Evolutionary conservation across 2,329 filamentous ascomycete genomes (phyloP).

Genomic region (Diaporthe sp.): DNA sequence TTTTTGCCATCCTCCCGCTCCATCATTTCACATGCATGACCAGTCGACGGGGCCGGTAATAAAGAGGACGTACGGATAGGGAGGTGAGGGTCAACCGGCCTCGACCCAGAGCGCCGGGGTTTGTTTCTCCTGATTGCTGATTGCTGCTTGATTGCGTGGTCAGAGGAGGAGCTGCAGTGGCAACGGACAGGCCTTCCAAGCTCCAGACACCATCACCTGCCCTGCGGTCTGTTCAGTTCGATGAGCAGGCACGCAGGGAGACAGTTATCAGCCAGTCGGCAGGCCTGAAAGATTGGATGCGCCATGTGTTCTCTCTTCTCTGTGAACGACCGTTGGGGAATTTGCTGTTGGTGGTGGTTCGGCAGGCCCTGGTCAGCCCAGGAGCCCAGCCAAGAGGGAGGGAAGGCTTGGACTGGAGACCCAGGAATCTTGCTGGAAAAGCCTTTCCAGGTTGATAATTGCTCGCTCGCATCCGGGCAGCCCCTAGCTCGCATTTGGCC

Average conservation of each 20-base stretch:
- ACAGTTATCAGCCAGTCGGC: too few species aligned
- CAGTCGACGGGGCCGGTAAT: constrained; percentile 31
- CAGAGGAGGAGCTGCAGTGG: neutral
- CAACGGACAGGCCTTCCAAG: neutral
- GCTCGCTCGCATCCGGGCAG: constrained; percentile 23
- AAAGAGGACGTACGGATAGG: constrained; percentile 15
- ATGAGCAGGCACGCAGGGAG: neutral
- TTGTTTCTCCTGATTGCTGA: constrained; percentile 20
- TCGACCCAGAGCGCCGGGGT: constrained; percentile 19
- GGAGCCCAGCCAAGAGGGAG: neutral
- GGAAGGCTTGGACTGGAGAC: neutral
- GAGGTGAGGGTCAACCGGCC: constrained; percentile 1
- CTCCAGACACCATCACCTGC: neutral
- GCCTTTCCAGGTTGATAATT: constrained; percentile 1
- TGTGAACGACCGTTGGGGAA: neutral
- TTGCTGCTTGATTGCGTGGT: constrained; percentile 6
- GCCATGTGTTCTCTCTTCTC: neutral
- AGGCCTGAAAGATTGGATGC: too few species aligned
- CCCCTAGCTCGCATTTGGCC: constrained; percentile 20
- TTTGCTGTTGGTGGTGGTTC: neutral
- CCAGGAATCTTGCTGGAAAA: constrained; percentile 13
- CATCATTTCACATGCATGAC: constrained; percentile 35
- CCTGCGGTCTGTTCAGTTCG: neutral
- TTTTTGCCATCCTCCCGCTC: constrained; percentile 18
- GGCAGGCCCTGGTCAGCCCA: neutral